Evolutionary conservation across 176 grass and related monocot genomes (phyloP).

Genomic region (Rhynchospora pubera): DNA sequence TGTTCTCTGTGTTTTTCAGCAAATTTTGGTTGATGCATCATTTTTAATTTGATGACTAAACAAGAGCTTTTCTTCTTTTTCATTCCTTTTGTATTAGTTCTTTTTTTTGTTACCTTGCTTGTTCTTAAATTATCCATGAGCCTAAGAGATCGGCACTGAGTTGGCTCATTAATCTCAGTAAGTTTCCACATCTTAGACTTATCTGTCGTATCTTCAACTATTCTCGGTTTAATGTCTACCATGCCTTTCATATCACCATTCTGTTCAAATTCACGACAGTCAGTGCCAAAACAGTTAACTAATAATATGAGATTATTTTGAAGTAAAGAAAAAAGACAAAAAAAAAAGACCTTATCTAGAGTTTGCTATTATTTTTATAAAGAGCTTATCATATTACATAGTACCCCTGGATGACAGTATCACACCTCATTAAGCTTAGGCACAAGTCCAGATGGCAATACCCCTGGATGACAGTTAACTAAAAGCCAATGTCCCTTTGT

Average conservation of each 20-base stretch:
- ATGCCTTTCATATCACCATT: constrained; percentile 85
- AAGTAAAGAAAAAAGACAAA: neutral
- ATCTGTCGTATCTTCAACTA: constrained; percentile 67
- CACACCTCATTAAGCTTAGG: neutral
- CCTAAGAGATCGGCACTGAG: constrained; percentile 87
- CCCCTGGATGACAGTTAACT: neutral
- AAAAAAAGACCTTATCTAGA: neutral
- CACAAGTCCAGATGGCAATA: neutral
- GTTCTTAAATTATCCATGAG: constrained; percentile 70
- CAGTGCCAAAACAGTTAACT: neutral
- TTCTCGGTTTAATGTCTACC: constrained; percentile 94
- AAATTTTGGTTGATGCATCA: neutral
- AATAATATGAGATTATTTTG: constrained; percentile 6
- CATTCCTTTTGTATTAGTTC: neutral
- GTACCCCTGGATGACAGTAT: neutral
- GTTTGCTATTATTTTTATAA: neutral
- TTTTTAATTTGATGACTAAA: neutral
- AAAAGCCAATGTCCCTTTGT: neutral
- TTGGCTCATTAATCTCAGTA: constrained; percentile 73
- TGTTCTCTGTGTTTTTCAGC: neutral
- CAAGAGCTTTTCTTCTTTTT: neutral
- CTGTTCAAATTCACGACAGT: constrained; percentile 25
- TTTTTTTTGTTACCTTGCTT: constrained; percentile 57
- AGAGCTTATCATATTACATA: neutral
- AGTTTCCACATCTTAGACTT: constrained; percentile 98